These are phyloP conservation scores for Dorcoceras hygrometricum DNA, from an alignment of 257 asterid species.

Conservation along the genomic window DNA sequence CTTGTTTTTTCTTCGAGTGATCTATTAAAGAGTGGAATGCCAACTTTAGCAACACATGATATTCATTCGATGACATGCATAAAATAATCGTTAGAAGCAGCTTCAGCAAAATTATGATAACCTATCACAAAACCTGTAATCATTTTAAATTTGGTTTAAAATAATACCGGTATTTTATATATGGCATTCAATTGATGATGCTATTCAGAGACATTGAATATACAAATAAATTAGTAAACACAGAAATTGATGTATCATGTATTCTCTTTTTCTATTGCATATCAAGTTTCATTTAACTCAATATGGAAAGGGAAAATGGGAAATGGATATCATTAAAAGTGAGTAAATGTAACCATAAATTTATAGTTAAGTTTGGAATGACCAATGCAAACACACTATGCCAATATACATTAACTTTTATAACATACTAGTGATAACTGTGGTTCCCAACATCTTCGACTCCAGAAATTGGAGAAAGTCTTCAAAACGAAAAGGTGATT, in stretches of 20 bases:
- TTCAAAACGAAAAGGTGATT: not conserved
- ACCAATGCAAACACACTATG: not conserved
- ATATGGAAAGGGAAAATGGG: too few species aligned
- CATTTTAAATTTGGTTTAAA: too few species aligned
- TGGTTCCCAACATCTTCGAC: not conserved
- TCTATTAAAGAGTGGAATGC: not conserved
- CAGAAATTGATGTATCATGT: too few species aligned
- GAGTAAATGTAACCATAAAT: too few species aligned
- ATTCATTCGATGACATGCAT: not conserved
- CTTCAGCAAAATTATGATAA: not conserved
- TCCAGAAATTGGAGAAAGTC: not conserved
- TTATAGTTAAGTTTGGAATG: too few species aligned
- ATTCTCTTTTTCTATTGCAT: too few species aligned
- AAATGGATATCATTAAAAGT: too few species aligned
- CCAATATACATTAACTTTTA: too few species aligned
- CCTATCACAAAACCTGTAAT: too few species aligned
- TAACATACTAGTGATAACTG: not conserved
- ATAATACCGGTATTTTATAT: not conserved
- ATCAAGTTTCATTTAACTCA: too few species aligned
- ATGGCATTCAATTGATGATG: not conserved
- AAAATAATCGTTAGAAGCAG: slow-evolving; percentile 10
- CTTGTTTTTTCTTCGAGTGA: too few species aligned
- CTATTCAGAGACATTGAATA: not conserved
- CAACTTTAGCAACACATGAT: not conserved
- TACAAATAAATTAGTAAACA: too few species aligned